These are phyloP conservation scores for Rheum nobile DNA, from an alignment of 148 eudicot species.

Conservation along the genomic window DNA sequence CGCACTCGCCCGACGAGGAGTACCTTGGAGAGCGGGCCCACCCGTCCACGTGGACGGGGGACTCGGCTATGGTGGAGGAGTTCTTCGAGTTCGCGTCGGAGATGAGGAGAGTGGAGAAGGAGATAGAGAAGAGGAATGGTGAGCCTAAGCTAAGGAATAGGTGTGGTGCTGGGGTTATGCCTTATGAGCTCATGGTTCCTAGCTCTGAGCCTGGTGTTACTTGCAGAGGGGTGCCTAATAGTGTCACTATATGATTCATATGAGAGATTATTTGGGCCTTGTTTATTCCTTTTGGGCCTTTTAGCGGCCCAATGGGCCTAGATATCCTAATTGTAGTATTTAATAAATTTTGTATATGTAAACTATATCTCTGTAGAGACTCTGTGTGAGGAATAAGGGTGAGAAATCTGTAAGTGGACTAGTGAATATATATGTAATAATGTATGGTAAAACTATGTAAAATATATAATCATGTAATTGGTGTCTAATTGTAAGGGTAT, in stretches of 20 bases:
- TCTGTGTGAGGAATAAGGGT: not conserved
- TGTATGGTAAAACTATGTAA: not conserved
- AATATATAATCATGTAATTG: not conserved
- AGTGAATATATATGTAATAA: not conserved
- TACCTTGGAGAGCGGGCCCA: conserved; percentile 77
- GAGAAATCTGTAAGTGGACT: not conserved
- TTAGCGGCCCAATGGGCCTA: not conserved
- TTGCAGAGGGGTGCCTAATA: conserved; percentile 92
- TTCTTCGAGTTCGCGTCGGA: conserved; percentile 69
- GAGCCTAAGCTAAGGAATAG: conserved; percentile 60
- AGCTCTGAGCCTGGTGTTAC: conserved; percentile 90
- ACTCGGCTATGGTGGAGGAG: conserved; percentile 53
- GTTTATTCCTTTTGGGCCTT: not conserved
- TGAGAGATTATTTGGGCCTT: not conserved
- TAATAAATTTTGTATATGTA: not conserved
- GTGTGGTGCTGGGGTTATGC: conserved; percentile 91
- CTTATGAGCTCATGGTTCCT: conserved; percentile 86
- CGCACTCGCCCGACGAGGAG: conserved; percentile 95
- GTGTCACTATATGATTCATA: conserved; percentile 70
- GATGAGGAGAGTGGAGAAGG: conserved; percentile 54
- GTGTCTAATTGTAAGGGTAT: not conserved
- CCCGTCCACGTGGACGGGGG: conserved; percentile 73
- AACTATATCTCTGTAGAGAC: not conserved
- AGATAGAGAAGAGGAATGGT: conserved; percentile 59
- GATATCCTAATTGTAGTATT: not conserved